These are phyloP conservation scores for Ophiostoma angusticollis DNA, from an alignment of 2,329 filamentous ascomycete genomes.

Conservation along the genomic window DNA sequence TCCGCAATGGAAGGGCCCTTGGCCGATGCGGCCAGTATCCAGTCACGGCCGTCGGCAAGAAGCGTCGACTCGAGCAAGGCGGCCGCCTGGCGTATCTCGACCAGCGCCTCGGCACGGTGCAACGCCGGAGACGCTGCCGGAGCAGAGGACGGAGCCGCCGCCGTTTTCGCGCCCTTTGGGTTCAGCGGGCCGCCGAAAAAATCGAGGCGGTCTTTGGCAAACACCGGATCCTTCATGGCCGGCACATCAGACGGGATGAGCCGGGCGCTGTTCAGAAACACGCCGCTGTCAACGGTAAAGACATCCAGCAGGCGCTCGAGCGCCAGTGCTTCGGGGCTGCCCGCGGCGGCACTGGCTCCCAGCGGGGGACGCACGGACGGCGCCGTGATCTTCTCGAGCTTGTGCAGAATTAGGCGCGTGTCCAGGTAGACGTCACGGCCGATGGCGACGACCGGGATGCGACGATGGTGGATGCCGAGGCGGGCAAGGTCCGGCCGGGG, in stretches of 20 bases:
- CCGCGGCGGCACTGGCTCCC: slow-evolving; percentile 24
- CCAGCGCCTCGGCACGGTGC: slow-evolving; percentile 39
- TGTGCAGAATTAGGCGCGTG: slow-evolving; percentile 52
- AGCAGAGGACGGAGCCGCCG: neutral
- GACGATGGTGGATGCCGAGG: slow-evolving; percentile 53
- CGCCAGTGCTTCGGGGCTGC: slow-evolving; percentile 27
- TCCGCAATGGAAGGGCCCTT: slow-evolving; percentile 51
- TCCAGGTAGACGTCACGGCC: slow-evolving; percentile 58
- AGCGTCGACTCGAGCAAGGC: slow-evolving; percentile 47
- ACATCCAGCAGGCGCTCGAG: slow-evolving; percentile 42
- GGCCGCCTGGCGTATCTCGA: slow-evolving; percentile 40
- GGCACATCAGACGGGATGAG: slow-evolving; percentile 45
- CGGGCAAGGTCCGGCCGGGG: slow-evolving; percentile 51
- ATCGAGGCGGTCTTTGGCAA: slow-evolving; percentile 42
- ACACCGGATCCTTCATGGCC: slow-evolving; percentile 42
- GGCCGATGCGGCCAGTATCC: slow-evolving; percentile 41
- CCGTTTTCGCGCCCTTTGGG: neutral
- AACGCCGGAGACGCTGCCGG: slow-evolving; percentile 7
- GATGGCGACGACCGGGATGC: slow-evolving; percentile 55
- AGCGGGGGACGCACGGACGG: slow-evolving; percentile 27
- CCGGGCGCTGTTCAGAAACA: slow-evolving; percentile 40
- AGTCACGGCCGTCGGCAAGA: slow-evolving; percentile 52
- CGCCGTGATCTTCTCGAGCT: slow-evolving; percentile 43
- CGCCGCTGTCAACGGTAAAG: slow-evolving; percentile 40
- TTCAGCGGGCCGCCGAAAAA: slow-evolving; percentile 17